Evolutionary conservation across 73 alveolate genomes (phyloP).

Genomic region (Paramecium primaurelia): DNA sequence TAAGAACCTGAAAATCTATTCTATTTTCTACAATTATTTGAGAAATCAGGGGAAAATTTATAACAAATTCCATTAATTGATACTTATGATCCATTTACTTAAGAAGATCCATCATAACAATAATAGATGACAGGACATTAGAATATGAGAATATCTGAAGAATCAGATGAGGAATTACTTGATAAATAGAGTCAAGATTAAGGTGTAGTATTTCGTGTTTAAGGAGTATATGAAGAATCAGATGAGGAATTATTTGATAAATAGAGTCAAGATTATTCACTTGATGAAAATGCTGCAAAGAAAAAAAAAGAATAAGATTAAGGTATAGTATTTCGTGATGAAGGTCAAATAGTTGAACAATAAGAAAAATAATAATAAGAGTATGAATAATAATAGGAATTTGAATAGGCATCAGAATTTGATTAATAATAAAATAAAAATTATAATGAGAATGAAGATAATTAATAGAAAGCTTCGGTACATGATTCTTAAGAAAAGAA

Average conservation of each 20-base stretch:
- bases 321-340: neutral
- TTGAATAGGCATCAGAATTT: neutral
- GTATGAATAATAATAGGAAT: too few relatives aligned
- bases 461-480: neutral
- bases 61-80: neutral
- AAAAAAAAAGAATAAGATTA: neutral
- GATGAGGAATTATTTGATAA: conserved; percentile 44
- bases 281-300: conserved; percentile 23
- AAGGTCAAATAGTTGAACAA: neutral
- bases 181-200: conserved; percentile 39
- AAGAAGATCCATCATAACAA: neutral
- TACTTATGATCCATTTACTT: neutral
- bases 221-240: neutral
- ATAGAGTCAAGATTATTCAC: conserved; percentile 26
- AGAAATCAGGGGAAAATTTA: conserved; percentile 20
- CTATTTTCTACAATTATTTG: conserved; percentile 9
- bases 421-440: neutral
- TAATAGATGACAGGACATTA: neutral
- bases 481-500: neutral
- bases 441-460: neutral
- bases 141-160: conserved; percentile 45
- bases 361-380: neutral
- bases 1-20: neutral
- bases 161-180: conserved; percentile 19
- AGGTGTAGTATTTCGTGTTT: neutral